Conservation (phyloP, 306 rosid genomes). For the Dryas alaskensis region DNA sequence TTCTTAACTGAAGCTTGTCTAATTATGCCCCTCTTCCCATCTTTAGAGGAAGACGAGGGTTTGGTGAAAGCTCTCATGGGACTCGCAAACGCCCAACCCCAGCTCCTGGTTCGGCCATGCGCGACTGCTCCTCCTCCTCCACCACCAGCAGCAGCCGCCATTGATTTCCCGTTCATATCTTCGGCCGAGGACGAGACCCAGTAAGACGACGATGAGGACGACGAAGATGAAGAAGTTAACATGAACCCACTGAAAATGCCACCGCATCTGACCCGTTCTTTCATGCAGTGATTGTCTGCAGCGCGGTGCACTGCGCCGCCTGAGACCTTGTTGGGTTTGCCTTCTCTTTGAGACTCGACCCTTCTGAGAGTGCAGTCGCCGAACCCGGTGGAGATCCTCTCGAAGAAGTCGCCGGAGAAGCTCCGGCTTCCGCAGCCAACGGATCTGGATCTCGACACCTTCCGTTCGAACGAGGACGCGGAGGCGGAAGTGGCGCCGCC, state of each 20-base stretch:
- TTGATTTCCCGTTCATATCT: constrained; percentile 44
- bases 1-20: constrained; percentile 57
- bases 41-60: constrained; percentile 43
- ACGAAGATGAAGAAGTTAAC: constrained; percentile 68
- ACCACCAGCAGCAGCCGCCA: neutral
- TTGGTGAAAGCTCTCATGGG: constrained; percentile 86
- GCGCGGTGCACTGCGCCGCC: constrained; percentile 16
- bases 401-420: constrained; percentile 91
- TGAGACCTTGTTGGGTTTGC: constrained; percentile 39
- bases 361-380: constrained; percentile 91
- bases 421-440: constrained; percentile 97
- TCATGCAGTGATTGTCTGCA: constrained; percentile 47
- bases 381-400: constrained; percentile 95
- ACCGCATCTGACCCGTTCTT: constrained; percentile 76
- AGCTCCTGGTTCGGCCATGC: constrained; percentile 52
- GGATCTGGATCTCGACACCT: constrained; percentile 94
- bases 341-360: constrained; percentile 89
- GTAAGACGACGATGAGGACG: constrained; percentile 66
- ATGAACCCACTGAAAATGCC: constrained; percentile 88
- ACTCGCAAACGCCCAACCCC: constrained; percentile 95
- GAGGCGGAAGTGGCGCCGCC: constrained; percentile 44
- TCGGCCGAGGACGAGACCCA: constrained; percentile 74
- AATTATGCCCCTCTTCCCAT: constrained; percentile 44
- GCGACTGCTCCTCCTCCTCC: constrained; percentile 23
- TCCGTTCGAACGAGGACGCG: constrained; percentile 71